Evolutionary conservation across 176 grass and related monocot species (phyloP), one percentile per base, ranked within the genome.

Genomic region (Ensete ventricosum): DNA sequence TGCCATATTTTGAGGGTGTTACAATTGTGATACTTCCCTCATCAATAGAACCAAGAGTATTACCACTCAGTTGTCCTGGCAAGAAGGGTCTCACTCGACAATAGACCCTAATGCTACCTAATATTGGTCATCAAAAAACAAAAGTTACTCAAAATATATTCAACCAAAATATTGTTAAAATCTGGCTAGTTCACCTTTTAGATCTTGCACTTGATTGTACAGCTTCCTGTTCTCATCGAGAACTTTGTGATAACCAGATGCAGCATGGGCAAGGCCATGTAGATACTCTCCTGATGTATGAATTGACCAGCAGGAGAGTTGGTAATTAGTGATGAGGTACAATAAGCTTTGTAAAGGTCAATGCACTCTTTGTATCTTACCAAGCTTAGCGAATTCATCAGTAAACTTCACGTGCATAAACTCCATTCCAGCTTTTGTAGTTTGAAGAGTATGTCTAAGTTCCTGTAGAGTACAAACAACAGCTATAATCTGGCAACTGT

Each of bases 151-250:
- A 17, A 5, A n/a, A n/a, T 12, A 16, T 73, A 27, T 25, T 82
- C 25, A 34, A 75, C 51, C 58, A 83, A 65, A 49, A 25, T 0
- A 75, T 71, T 81, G 65, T 14, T 19, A 16, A 74, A 70, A 9
- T 50, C 20, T 14, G 0, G 20, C 17, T 34, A 72, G 34, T 64
- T 52, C 87, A 99, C 95, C 95, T 86, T 94, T 99, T 70, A 99
- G 91, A 86, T 99, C 95, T 87, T 99, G 95, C 68, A 99, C 95
- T 84, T 88, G 95, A 79, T 99, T 99, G 75, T 99, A 99, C 73
- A 99, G 53, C 80, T 86, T 99, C 73, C 91, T 87, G 75, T 99
- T 99, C 85, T 94, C 95, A 87, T 94, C 95, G 82, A 99, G 86
- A 86, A 99, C 95, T 86, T 88, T 94, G 67, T 94, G 88, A 81